Evolutionary conservation across 495 filamentous ascomycete genomes (phyloP).

Genomic region (Trichoderma gamsii): DNA sequence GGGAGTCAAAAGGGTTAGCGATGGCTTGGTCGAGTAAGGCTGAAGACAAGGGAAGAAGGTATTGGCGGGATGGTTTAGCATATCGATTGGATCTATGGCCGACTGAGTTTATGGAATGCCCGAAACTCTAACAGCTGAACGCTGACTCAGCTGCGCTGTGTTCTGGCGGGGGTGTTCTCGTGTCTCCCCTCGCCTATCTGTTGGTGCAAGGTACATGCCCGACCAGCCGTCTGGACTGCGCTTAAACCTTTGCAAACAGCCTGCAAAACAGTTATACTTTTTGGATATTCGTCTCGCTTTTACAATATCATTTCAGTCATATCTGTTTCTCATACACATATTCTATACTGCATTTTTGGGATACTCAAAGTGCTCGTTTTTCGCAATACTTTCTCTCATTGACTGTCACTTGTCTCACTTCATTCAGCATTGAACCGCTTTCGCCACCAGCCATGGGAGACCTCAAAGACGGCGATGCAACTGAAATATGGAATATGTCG

Average conservation of each 20-base stretch:
- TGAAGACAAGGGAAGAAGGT: background rate
- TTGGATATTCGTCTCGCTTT: background rate
- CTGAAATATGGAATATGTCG: constrained; percentile 22
- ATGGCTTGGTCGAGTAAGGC: background rate
- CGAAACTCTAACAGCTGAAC: background rate
- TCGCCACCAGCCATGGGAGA: constrained; percentile 21
- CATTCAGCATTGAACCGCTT: background rate
- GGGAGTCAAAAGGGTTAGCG: background rate
- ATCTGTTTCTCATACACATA: background rate
- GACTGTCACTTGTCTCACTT: background rate
- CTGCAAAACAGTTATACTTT: background rate
- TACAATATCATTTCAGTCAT: background rate
- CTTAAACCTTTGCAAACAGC: background rate
- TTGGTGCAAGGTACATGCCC: background rate
- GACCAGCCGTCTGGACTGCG: background rate
- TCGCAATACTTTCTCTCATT: too few species aligned
- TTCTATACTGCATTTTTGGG: too few species aligned
- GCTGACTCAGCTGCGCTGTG: background rate
- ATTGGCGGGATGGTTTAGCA: background rate
- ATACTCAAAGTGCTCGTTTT: too few species aligned
- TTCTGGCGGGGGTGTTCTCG: background rate
- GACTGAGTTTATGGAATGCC: background rate
- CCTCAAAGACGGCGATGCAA: constrained; percentile 24
- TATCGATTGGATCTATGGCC: background rate
- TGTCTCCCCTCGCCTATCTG: background rate